phyloP scores from a whole-genome alignment of 352 stramenopile species.

The Globisporangium iwayamae region DNA sequence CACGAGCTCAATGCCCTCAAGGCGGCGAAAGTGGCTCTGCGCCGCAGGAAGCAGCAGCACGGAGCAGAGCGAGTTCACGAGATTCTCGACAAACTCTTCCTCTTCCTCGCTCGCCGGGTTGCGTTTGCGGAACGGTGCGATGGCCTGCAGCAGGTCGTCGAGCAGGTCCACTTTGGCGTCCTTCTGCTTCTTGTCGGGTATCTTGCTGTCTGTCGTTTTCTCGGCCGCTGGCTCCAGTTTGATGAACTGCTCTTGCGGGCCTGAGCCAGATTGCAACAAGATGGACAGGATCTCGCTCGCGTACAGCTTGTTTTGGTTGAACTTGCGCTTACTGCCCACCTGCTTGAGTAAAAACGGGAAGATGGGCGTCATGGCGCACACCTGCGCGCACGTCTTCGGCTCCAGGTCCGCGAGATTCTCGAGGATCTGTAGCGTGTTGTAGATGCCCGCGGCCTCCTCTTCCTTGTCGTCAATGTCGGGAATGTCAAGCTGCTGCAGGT shows the following conservation, averaged over 20 bases:
- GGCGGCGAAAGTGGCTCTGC: slow-evolving; percentile 49
- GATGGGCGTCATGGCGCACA: slow-evolving; percentile 45
- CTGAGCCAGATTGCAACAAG: slow-evolving; percentile 60
- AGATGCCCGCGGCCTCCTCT: slow-evolving; percentile 67
- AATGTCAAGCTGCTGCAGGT: slow-evolving; percentile 35
- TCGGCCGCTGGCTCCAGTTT: slow-evolving; percentile 15
- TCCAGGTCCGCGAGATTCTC: slow-evolving; percentile 72
- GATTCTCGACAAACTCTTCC: slow-evolving; percentile 92
- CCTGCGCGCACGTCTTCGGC: slow-evolving; percentile 38
- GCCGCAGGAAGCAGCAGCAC: slow-evolving; percentile 50
- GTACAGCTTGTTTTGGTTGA: slow-evolving; percentile 82
- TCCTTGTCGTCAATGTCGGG: slow-evolving; percentile 34
- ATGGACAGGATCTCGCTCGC: slow-evolving; percentile 85
- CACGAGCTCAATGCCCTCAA: slow-evolving; percentile 93
- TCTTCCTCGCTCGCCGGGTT: slow-evolving; percentile 77
- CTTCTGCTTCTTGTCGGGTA: slow-evolving; percentile 5
- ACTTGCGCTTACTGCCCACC: slow-evolving; percentile 29
- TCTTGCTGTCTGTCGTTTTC: slow-evolving; percentile 8
- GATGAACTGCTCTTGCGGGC: slow-evolving; percentile 33
- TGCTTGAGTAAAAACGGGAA: slow-evolving; percentile 59
- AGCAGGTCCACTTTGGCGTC: slow-evolving; percentile 62
- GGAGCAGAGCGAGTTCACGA: slow-evolving; percentile 87
- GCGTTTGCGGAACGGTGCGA: slow-evolving; percentile 87
- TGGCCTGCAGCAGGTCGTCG: slow-evolving; percentile 88
- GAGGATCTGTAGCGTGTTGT: slow-evolving; percentile 79